Evolutionary conservation across 2,329 filamentous ascomycete species (phyloP).

Genomic region (Aspergillus ochraceus): DNA sequence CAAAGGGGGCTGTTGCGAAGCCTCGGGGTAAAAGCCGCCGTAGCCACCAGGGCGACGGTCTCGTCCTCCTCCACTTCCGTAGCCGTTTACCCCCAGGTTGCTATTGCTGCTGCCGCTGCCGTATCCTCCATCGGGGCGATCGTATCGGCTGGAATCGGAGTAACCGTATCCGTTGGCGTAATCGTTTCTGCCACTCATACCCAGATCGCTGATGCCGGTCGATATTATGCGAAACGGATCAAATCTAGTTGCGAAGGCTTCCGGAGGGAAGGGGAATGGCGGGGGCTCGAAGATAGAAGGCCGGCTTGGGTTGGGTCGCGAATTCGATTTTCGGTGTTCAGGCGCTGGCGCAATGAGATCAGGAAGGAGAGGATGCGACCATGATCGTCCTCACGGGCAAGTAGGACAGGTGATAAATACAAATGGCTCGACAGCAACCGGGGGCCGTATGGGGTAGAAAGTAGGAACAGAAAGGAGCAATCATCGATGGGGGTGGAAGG

Average conservation of each 20-base stretch:
- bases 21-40: constrained; percentile 42
- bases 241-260: not conserved
- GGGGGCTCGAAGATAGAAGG: not conserved
- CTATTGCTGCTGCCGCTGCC: constrained; percentile 29
- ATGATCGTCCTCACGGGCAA: constrained; percentile 21
- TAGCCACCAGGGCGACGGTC: constrained; percentile 46
- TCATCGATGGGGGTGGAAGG: constrained; percentile 6
- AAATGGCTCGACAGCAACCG: not conserved
- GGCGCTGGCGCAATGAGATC: constrained; percentile 19
- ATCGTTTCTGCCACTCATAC: constrained; percentile 37
- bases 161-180: constrained; percentile 42
- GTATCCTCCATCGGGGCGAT: constrained; percentile 34
- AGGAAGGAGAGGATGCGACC: constrained; percentile 18
- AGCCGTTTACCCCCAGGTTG: constrained; percentile 34
- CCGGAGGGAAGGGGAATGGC: constrained; percentile 4
- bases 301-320: not conserved
- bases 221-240: not conserved
- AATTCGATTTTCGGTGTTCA: constrained; percentile 6
- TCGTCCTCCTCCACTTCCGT: constrained; percentile 27
- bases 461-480: not conserved
- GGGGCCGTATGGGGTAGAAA: not conserved
- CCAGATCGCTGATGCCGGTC: constrained; percentile 16
- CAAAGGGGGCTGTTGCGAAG: constrained; percentile 28
- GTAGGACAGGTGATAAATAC: not conserved
- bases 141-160: constrained; percentile 36